A percentile compares a stretch with the other conserved stretches of the same genome.
Evolutionary conservation across 805 yeast genomes (phyloP).

Genomic region (Kodamaea leandrae): DNA sequence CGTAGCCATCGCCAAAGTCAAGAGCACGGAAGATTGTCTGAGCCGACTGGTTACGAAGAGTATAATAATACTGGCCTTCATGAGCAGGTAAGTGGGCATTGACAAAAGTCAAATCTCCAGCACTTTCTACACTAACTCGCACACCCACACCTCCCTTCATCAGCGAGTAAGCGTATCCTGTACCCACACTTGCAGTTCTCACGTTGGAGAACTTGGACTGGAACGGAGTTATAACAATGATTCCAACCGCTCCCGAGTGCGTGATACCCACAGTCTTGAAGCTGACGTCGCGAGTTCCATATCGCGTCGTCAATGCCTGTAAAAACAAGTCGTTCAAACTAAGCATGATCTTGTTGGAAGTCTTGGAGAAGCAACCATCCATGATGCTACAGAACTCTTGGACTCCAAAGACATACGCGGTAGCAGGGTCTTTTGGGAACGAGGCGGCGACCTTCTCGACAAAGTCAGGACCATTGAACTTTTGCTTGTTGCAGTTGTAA

Average conservation of each 20-base stretch:
- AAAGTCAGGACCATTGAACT: conserved; percentile 35
- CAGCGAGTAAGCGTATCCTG: conserved; percentile 61
- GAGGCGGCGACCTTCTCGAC: conserved; percentile 23
- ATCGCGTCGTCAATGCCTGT: conserved; percentile 32
- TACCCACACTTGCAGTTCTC: conserved; percentile 35
- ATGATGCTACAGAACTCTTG: conserved; percentile 60
- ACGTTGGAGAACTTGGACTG: conserved; percentile 29
- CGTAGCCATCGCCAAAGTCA: conserved; percentile 56
- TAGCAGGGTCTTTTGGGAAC: conserved; percentile 36
- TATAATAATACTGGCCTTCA: conserved; percentile 55
- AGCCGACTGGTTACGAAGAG: conserved; percentile 50
- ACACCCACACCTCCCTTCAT: conserved; percentile 75
- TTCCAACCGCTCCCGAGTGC: conserved; percentile 58
- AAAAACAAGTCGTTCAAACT: conserved; percentile 34
- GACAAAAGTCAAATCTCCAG: conserved; percentile 56
- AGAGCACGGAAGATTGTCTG: conserved; percentile 41
- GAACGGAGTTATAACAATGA: conserved; percentile 48
- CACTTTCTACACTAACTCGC: conserved; percentile 38
- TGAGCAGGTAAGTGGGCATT: conserved; percentile 74
- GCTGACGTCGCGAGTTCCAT: conserved; percentile 24
- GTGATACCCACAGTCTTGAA: conserved; percentile 44
- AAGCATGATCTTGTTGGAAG: conserved; percentile 38
- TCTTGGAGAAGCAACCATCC: conserved; percentile 47
- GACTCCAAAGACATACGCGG: conserved; percentile 59
- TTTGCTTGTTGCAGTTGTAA: conserved; percentile 54